Evolutionary conservation across 495 filamentous ascomycete species (phyloP).

Genomic region (Cercophora scortea): DNA sequence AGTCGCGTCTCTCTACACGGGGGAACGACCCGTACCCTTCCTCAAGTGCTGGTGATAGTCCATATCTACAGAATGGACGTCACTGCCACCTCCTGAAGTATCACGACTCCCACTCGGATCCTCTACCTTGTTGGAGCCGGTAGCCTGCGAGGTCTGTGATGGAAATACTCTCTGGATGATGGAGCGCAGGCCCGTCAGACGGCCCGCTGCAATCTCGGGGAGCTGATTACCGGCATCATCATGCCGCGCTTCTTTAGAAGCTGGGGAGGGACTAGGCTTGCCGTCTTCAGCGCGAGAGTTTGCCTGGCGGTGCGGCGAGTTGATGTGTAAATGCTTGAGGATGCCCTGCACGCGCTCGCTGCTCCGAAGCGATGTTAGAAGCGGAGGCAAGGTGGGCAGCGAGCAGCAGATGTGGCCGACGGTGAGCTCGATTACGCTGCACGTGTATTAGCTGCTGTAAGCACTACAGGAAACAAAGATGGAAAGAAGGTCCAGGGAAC

Average conservation of each 20-base stretch:
- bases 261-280: not conserved
- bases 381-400: not conserved
- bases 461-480: not conserved
- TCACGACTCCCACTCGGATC: no score
- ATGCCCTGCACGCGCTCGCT: not conserved
- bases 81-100: no score
- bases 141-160: no score
- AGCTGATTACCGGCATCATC: not conserved
- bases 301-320: not conserved
- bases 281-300: not conserved
- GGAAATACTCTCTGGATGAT: not conserved
- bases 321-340: not conserved
- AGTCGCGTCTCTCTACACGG: no score
- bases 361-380: not conserved
- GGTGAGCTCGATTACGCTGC: not conserved
- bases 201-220: not conserved
- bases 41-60: no score
- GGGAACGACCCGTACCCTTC: no score
- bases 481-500: not conserved
- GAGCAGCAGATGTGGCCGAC: not conserved
- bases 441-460: not conserved
- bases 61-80: no score
- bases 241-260: not conserved
- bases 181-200: not conserved
- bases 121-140: no score